Base-by-base conservation (phyloP, 2,329 filamentous ascomycete genomes). In the Ascochyta pisi region DNA sequence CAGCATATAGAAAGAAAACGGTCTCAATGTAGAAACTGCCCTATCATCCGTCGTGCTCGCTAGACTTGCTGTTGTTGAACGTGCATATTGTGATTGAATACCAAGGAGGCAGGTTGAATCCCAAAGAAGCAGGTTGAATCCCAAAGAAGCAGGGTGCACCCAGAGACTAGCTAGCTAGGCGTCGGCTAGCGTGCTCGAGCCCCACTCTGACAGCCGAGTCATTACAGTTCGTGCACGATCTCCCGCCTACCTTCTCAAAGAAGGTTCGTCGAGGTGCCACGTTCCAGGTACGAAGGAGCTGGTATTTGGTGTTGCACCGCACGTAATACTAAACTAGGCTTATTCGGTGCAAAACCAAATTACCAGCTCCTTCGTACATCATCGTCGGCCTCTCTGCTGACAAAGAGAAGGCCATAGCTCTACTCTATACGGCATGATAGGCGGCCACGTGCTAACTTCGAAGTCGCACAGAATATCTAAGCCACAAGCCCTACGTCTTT, bases 31-130 rank as follows among this genome's bases (percentile, higher is more conserved):
- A 41, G 27, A 29, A 50, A 42, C 38, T 33, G 38, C 26, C 27
- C 37, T 19, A 41, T 50, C 46, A 27, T 26, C 46, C 37, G 37
- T 50, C 19, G 27, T 42, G 37, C 27, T 50, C 46, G 46, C 46
- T 34, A 42, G 38, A 50, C 35, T 49, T 49, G 45, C 45, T 49
- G 45, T 40, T 40, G 45, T 49, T 49, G 45, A 40, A 49, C 24
- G 35, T 49, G 45, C 45, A 40, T 49, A 39, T 29, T 48, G 33
- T 39, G 45, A 48, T 48, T 33, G 16, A 40, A 24, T 33, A 33
- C 19, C 19, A 19, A 19, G 19, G 19, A 19, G 19, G 19, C 19
- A 19, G 19, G 19, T 19, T 19, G 19, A 19, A 19, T 19, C 19
- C 19, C 19, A 19, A 19, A 19, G 19, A 19, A 19, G 19, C 19